Base-by-base conservation (phyloP, 495 filamentous ascomycete genomes). In the Sabuloglossum arenarium region DNA sequence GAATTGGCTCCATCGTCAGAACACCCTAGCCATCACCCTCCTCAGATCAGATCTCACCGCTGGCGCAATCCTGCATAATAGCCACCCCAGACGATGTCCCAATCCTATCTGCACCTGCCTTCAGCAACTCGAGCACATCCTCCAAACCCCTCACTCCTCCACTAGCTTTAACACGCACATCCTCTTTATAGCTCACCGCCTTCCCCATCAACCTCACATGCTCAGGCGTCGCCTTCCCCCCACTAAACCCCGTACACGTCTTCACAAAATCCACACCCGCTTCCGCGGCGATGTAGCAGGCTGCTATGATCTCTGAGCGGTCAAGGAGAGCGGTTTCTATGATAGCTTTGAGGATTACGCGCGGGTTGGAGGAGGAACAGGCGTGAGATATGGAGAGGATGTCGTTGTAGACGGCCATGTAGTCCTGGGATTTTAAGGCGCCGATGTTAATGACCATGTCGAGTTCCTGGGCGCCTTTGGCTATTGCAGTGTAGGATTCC, bases 161-260 rank as follows among this genome's bases (percentile, higher is more conserved):
- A 59, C 77, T 80, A 14, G 82, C 82, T 64, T 85, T 86, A 21
- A 86, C 77, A 59, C 69, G 69, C 62, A 76, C 66, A 25, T 60
- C 70, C n/a, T 73, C 65, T 23, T 53, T 53, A 5, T 67, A 61
- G 45, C 53, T 60, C 37, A 61, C 60, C 8, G 71, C 68, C 28
- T 64, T 65, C 37, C 68, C 69, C 81, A 86, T 85, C 23, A 80
- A 61, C 29, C 65, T 63, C 24, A 86, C 78, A 63, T 78, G 65
- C 46, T 75, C 71, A 5, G 70, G 62, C 30, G 65, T 73, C 27
- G 82, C 81, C 10, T 78, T 79, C 16, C 68, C 68, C 3, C 80
- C 82, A 58, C 71, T 71, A 65, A 83, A 83, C 2, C 82, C 82
- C 4, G 82, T 84, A 52, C 77, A 80, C 11, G 82, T 85, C 67